phyloP scores from a whole-genome alignment of 495 filamentous ascomycete species.

The Hypoxylon lienhwacheense region DNA sequence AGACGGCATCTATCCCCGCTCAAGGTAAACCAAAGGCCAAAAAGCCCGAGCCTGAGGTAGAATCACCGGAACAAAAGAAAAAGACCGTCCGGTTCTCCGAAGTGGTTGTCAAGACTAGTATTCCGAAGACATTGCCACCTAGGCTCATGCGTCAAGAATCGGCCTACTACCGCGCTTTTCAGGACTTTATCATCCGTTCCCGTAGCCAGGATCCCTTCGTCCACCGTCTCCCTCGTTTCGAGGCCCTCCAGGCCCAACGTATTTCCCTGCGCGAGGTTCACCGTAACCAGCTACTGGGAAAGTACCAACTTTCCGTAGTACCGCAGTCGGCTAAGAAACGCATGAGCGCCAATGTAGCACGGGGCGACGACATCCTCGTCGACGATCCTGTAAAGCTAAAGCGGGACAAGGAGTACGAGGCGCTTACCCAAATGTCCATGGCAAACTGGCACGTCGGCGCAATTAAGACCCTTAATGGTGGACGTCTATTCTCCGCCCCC shows the following conservation, averaged over 20 bases:
- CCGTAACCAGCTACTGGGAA: slow-evolving; percentile 72
- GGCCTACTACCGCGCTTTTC: slow-evolving; percentile 91
- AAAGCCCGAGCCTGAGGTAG: slow-evolving; percentile 34
- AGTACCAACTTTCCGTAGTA: slow-evolving; percentile 65
- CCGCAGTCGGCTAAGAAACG: slow-evolving; percentile 59
- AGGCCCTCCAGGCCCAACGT: slow-evolving; percentile 83
- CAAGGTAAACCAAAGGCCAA: slow-evolving; percentile 37
- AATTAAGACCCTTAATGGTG: slow-evolving; percentile 74
- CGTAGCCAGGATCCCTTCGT: slow-evolving; percentile 73
- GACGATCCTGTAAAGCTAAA: slow-evolving; percentile 63
- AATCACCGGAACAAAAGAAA: slow-evolving; percentile 52
- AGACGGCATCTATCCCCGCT: slow-evolving; percentile 20
- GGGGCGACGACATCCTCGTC: slow-evolving; percentile 55
- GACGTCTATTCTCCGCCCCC: slow-evolving; percentile 76
- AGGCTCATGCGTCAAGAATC: slow-evolving; percentile 63
- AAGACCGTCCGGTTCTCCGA: slow-evolving; percentile 79
- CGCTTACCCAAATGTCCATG: slow-evolving; percentile 71
- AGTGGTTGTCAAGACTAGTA: slow-evolving; percentile 51
- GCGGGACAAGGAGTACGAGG: slow-evolving; percentile 77
- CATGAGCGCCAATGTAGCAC: slow-evolving; percentile 60
- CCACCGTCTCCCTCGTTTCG: slow-evolving; percentile 80
- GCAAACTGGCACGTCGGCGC: slow-evolving; percentile 82
- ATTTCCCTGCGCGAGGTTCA: slow-evolving; percentile 65
- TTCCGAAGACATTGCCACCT: slow-evolving; percentile 50
- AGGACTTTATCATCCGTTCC: slow-evolving; percentile 62